These are phyloP conservation scores for Apiotrichum akiyoshidainum DNA, from an alignment of 1,284 basidiomycete genomes.

Conservation along the genomic window DNA sequence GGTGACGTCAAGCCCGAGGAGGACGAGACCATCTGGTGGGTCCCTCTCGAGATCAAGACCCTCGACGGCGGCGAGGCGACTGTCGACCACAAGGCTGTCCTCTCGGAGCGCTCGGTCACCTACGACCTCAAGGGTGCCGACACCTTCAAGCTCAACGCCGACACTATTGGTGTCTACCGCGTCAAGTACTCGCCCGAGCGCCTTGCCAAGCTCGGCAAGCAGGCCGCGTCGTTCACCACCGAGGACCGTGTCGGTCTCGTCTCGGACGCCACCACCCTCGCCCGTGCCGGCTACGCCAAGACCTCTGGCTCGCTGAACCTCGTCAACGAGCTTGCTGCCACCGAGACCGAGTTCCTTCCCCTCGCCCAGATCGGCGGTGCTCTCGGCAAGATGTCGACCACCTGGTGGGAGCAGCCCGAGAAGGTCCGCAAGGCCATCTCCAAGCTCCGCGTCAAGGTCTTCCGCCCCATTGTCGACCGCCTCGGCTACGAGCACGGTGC, in stretches of 20 bases:
- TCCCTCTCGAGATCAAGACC: conserved; percentile 76
- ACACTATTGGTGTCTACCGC: conserved; percentile 82
- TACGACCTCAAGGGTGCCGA: conserved; percentile 64
- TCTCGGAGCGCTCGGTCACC: conserved; percentile 67
- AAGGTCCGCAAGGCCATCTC: conserved; percentile 62
- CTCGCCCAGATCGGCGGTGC: conserved; percentile 48
- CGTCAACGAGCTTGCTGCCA: conserved; percentile 62
- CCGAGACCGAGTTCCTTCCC: conserved; percentile 63
- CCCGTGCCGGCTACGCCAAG: conserved; percentile 72
- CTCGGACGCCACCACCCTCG: conserved; percentile 73
- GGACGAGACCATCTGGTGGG: conserved; percentile 82
- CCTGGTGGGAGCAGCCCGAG: conserved; percentile 81
- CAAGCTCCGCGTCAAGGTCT: conserved; percentile 67
- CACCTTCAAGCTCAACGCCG: conserved; percentile 83
- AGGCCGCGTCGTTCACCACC: conserved; percentile 74
- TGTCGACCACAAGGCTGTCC: conserved; percentile 64
- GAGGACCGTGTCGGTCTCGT: conserved; percentile 85
- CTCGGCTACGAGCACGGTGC: conserved; percentile 75
- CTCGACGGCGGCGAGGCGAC: conserved; percentile 47
- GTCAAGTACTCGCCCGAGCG: conserved; percentile 82
- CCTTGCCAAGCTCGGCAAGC: conserved; percentile 71
- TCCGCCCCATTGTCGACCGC: conserved; percentile 71
- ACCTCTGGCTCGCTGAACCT: conserved; percentile 74
- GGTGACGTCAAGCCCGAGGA: conserved; percentile 75
- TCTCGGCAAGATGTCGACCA: conserved; percentile 60